Evolutionary conservation across 352 stramenopile genomes (phyloP).

Genomic region (Globisporangium rhizosaccharum): DNA sequence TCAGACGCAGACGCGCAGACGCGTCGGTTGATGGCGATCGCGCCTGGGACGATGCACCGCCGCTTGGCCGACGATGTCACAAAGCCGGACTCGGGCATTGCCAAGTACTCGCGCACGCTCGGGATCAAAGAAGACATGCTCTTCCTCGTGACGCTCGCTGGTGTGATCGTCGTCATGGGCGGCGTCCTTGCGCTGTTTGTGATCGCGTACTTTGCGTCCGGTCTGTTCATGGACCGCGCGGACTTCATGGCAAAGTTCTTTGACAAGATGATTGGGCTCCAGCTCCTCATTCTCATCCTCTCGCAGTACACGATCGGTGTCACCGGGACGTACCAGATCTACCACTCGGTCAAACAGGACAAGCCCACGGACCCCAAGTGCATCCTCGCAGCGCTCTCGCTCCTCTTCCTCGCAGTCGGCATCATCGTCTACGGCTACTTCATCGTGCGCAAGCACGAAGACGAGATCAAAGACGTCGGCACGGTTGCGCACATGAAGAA

Average conservation of each 20-base stretch:
- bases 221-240: conserved; percentile 62
- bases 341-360: conserved; percentile 59
- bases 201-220: conserved; percentile 44
- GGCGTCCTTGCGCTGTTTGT: conserved; percentile 57
- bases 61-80: conserved; percentile 13
- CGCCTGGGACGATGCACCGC: not conserved
- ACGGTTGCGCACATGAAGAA: conserved; percentile 78
- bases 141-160: conserved; percentile 72
- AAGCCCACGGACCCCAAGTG: conserved; percentile 57
- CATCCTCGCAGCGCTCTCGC: conserved; percentile 45
- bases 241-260: conserved; percentile 76
- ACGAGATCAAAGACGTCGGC: conserved; percentile 71
- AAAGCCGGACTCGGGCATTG: conserved; percentile 43
- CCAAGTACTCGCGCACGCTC: conserved; percentile 63
- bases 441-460: conserved; percentile 68
- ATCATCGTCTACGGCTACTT: conserved; percentile 78
- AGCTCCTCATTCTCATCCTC: conserved; percentile 68
- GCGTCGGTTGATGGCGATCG: conserved; percentile 3
- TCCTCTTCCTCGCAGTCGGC: conserved; percentile 62
- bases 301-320: conserved; percentile 86
- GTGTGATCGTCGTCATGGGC: conserved; percentile 71
- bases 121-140: conserved; percentile 78
- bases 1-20: conserved; percentile 15
- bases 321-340: conserved; percentile 81
- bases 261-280: conserved; percentile 79